Evolutionary conservation across 2,329 filamentous ascomycete species (phyloP), one percentile per base, ranked within the genome.

Genomic region (Arthrobotrys iridis): DNA sequence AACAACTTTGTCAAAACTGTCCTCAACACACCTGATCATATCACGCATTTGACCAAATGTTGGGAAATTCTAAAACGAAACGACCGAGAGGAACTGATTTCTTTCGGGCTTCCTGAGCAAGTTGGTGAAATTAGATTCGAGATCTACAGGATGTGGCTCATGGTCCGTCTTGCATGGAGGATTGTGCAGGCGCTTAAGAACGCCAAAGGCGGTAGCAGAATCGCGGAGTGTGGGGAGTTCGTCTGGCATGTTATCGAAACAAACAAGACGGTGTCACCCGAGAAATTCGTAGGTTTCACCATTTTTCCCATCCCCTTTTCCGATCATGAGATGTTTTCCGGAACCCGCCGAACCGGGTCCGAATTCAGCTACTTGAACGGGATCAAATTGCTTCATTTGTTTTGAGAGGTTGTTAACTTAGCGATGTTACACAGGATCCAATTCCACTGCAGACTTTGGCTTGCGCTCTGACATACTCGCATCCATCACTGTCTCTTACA

Each of bases 81-180:
- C 18, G 64, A 76, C 18, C 57, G 65, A 11, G 72, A 76, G 48
- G 72, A 76, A 24, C 35, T 76, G 46, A 57, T 68, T 6, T 70
- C 72, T 2, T 76, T 76, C 43, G 72, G 72, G 5, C 6, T 76
- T 22, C 72, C 72, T 15, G 72, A 76, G 18, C 55, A 59, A 22
- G 64, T 76, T 37, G 72, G 72, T 15, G 72, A 76, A 41, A 76
- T 76, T 59, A 48, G 72, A 76, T 76, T 76, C 28, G 72, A 76
- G 40, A 76, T 76, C 24, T 76, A 76, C 57, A 63, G 72, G 22
- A 64, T 76, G 65, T 76, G 72, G 72, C 57, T 76, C 33, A 52
- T 76, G 58, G 64, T 68, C 30, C 63, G 65, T 28, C 58, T 76
- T 18, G 72, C 72, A 18, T 76, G 72, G 72, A 70, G 72, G 26